A percentile compares a stretch with the other conserved stretches of the same genome.
These are phyloP conservation scores for Blastobotrys aristatus DNA, from an alignment of 1,139 yeast species.

Conservation along the genomic window DNA sequence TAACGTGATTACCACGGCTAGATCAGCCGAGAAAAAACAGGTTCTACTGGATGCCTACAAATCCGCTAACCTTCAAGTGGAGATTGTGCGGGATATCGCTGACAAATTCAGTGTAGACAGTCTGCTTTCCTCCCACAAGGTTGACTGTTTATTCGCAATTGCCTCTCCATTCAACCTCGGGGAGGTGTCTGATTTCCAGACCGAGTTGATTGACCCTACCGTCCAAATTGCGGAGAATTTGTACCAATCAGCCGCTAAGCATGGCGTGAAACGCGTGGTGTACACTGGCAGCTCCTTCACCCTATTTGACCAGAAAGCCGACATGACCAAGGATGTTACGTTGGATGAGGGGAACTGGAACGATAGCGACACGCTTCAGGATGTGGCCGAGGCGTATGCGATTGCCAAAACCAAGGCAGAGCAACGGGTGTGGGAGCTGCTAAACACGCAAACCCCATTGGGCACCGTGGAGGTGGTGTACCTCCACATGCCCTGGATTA, in stretches of 20 bases:
- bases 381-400: background rate
- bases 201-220: conserved; percentile 1
- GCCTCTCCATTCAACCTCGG: background rate
- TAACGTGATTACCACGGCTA: conserved; percentile 1
- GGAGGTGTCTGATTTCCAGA: background rate
- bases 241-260: background rate
- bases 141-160: background rate
- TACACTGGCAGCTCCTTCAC: conserved; percentile 4
- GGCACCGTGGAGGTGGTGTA: background rate
- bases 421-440: background rate
- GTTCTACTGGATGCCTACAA: background rate
- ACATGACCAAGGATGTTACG: background rate
- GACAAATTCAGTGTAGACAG: background rate
- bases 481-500: background rate
- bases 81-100: background rate
- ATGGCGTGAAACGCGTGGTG: background rate
- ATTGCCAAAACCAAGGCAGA: conserved; percentile 1
- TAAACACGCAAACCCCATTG: background rate
- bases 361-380: background rate
- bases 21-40: background rate
- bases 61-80: background rate
- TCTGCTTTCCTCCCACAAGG: background rate
- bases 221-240: background rate
- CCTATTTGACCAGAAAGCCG: background rate
- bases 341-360: background rate